Base-by-base conservation (phyloP, 1,284 basidiomycete species). In the Ceratobasidium sp. region DNA sequence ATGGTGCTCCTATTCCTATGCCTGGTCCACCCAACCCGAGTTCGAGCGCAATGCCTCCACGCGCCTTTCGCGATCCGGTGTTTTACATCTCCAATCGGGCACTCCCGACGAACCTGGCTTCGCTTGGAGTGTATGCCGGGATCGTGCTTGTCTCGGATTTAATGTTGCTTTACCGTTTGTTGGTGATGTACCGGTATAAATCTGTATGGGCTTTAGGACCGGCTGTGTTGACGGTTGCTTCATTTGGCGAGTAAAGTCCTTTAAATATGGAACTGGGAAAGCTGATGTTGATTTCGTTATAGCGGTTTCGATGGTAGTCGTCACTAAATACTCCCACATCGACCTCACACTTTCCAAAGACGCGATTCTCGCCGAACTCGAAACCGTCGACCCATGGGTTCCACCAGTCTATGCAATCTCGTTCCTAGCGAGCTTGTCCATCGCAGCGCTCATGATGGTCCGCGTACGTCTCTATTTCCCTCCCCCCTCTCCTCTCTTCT, bases 391-490 rank as follows among this genome's bases (percentile, higher is more conserved):
- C 28, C 50, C 61, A 44, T 75, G 71, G 71, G 61, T 75, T 33
- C 71, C 71, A 54, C 71, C 71, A 15, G 61, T 65, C 13, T 75
- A 75, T 42, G 71, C 61, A 6, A 54, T 75, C 33, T 50, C 71
- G 5, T 75, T 75, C 50, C 40, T 75, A 5, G 46, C 71, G 2
- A 75, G 61, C 26, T 61, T 75, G 6, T 64, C 71, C 1, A 64
- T 75, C 28, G 48, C 71, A 38, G 61, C 71, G 40, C 46, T 75
- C 23, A 75, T 75, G 71, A 75, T 75, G 71, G 28, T 75, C 28
- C 46, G 48, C n/a, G 71, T 75, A 65, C 15, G 70, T 48, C 50
- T 44, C 9, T n/a, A 4, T 33, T 33, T n/a, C n/a, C n/a, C n/a
- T n/a, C n/a, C n/a, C n/a, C 33, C 33, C 33, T 33, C 33, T 33